A percentile compares a stretch with the other conserved stretches of the same genome.
Evolutionary conservation across 164 flowering plant species (phyloP).

Genomic region (Hamamelis virginiana): DNA sequence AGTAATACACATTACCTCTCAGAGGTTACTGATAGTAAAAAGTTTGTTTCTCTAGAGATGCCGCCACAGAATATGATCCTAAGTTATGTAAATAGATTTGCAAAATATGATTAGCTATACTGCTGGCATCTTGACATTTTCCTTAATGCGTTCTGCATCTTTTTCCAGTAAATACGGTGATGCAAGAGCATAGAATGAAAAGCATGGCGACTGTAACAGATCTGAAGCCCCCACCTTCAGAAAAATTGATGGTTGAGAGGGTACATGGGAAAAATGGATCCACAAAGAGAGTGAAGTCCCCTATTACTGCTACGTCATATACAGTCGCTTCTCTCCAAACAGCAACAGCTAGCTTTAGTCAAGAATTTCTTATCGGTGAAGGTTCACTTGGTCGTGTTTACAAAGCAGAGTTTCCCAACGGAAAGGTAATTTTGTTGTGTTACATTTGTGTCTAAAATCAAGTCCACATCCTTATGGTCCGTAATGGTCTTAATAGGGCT

Average conservation of each 20-base stretch:
- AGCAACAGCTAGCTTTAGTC: conserved; percentile 84
- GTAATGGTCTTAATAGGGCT: neutral
- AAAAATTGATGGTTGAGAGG: conserved; percentile 52
- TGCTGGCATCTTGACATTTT: neutral
- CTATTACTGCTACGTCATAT: conserved; percentile 80
- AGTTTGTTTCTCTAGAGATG: no score
- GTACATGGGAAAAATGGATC: conserved; percentile 58
- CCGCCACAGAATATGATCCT: no score
- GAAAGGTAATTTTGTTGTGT: conserved; percentile 59
- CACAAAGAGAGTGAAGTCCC: conserved; percentile 58
- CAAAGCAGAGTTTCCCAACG: conserved; percentile 81
- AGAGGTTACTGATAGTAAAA: no score
- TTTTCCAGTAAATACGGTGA: conserved; percentile 38
- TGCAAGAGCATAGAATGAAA: conserved; percentile 63
- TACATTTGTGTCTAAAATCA: conserved; percentile 1
- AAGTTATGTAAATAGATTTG: no score
- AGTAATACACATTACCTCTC: no score
- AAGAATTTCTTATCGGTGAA: conserved; percentile 87
- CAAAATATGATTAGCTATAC: neutral
- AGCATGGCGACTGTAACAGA: conserved; percentile 46
- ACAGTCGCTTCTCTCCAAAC: conserved; percentile 85
- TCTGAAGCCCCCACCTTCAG: conserved; percentile 74
- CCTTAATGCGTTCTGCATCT: neutral
- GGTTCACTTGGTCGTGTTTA: conserved; percentile 99
- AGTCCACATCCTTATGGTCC: neutral